These are phyloP conservation scores for Cucurbita maxima DNA, from an alignment of 306 rosid species.

Conservation along the genomic window DNA sequence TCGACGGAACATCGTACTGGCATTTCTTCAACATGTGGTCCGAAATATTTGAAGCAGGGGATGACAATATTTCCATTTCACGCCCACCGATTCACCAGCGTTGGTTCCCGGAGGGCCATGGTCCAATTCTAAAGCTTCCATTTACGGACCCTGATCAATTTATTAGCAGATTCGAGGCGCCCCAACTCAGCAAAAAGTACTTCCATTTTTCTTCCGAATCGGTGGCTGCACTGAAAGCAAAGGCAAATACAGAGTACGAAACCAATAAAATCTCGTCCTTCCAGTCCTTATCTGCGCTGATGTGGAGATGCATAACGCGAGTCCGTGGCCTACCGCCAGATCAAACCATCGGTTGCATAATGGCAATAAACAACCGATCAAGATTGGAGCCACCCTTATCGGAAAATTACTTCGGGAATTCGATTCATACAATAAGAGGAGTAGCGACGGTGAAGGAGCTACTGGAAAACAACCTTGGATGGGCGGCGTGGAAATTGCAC, in stretches of 20 bases:
- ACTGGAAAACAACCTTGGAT: slow-evolving; percentile 25
- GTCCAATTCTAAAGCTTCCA: slow-evolving; percentile 31
- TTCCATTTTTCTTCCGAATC: slow-evolving; percentile 42
- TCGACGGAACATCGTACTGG: slow-evolving; percentile 40
- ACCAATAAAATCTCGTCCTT: slow-evolving; percentile 39
- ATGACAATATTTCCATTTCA: slow-evolving; percentile 1
- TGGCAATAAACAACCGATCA: slow-evolving; percentile 26
- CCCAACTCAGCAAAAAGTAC: slow-evolving; percentile 29
- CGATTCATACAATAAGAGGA: neutral
- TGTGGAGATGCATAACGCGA: slow-evolving; percentile 26
- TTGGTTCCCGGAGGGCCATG: slow-evolving; percentile 37
- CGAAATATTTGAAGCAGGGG: slow-evolving; percentile 29
- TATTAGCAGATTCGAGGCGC: slow-evolving; percentile 24
- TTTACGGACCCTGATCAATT: slow-evolving; percentile 31
- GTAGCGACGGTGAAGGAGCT: slow-evolving; percentile 19
- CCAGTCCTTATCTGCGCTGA: slow-evolving; percentile 38
- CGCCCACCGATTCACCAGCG: slow-evolving; percentile 23
- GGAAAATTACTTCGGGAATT: slow-evolving; percentile 39
- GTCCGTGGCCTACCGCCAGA: neutral
- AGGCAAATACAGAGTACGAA: slow-evolving; percentile 29
- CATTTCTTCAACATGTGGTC: slow-evolving; percentile 49
- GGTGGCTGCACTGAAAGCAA: slow-evolving; percentile 35
- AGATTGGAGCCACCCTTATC: slow-evolving; percentile 39
- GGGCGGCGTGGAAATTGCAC: slow-evolving; percentile 49
- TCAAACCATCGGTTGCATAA: neutral